These are phyloP conservation scores for Iris macrosiphon DNA, from an alignment of 106 monocot genomes.

Conservation along the genomic window DNA sequence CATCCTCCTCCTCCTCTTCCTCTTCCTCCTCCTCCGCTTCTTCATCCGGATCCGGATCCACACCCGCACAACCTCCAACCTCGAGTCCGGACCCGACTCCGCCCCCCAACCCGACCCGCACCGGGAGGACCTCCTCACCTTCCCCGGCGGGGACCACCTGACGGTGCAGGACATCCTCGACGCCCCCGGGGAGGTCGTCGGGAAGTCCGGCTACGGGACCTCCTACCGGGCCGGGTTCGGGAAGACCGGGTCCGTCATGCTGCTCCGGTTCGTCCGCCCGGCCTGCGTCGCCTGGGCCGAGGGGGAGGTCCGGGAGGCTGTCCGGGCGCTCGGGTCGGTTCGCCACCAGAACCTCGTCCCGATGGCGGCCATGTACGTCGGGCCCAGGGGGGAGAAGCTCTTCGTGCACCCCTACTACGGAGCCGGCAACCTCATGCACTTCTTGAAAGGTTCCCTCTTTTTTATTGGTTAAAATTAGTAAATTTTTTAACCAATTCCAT, in stretches of 20 bases:
- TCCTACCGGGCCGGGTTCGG: slow-evolving; percentile 61
- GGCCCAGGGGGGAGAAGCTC: slow-evolving; percentile 89
- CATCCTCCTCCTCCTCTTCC: slow-evolving; percentile 12
- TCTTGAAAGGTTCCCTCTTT: slow-evolving; percentile 50
- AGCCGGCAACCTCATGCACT: slow-evolving; percentile 48
- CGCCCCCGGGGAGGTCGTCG: slow-evolving; percentile 88
- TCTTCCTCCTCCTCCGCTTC: slow-evolving; percentile 8
- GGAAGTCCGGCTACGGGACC: slow-evolving; percentile 72
- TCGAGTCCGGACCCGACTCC: slow-evolving; percentile 2
- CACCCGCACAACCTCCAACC: not conserved
- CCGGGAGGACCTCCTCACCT: slow-evolving; percentile 58
- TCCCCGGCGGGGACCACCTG: slow-evolving; percentile 58
- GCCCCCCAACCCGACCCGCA: slow-evolving; percentile 43
- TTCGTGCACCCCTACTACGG: slow-evolving; percentile 75
- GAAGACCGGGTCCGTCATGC: slow-evolving; percentile 23
- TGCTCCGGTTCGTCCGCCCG: slow-evolving; percentile 73
- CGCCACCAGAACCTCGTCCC: slow-evolving; percentile 81
- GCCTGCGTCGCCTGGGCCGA: slow-evolving; percentile 34
- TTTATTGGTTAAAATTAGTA: not conserved
- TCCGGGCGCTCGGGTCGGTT: slow-evolving; percentile 37
- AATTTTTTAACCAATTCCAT: too few relatives aligned
- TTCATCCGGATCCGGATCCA: not conserved
- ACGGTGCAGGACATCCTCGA: slow-evolving; percentile 65
- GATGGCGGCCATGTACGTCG: slow-evolving; percentile 71
- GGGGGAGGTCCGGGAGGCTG: slow-evolving; percentile 42